Conservation (phyloP, 805 yeast genomes). For the Sugiyamaella qingdaonensis region DNA sequence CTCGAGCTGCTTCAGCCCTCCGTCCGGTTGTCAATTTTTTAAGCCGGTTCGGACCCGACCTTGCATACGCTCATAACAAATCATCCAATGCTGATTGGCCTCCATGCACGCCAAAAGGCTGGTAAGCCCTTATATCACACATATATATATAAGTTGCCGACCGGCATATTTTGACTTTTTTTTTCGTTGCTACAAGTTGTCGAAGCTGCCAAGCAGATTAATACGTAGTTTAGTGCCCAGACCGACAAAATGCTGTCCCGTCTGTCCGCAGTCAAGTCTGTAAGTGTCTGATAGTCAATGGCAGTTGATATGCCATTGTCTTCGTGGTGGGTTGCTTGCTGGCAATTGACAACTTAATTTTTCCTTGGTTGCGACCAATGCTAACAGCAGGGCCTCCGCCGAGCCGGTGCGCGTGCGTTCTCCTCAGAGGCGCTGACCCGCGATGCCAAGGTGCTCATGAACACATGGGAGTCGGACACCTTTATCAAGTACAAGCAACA, state of each 20-base stretch:
- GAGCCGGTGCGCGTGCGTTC: slow-evolving; percentile 19
- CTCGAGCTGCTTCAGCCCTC: no score
- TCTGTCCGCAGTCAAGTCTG: slow-evolving; percentile 11
- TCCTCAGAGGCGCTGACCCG: slow-evolving; percentile 36
- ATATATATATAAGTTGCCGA: slow-evolving; percentile 1
- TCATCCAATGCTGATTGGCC: slow-evolving; percentile 6
- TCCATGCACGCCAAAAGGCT: not conserved
- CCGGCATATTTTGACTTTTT: not conserved
- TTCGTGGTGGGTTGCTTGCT: not conserved
- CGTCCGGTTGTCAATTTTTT: no score
- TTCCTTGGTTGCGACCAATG: not conserved
- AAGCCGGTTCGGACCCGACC: slow-evolving; percentile 2
- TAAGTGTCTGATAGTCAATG: slow-evolving; percentile 2
- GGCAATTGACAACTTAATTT: not conserved
- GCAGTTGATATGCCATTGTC: not conserved
- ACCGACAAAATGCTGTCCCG: slow-evolving; percentile 10
- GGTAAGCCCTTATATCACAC: not conserved
- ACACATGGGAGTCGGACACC: slow-evolving; percentile 56
- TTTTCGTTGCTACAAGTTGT: not conserved
- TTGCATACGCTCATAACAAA: slow-evolving; percentile 4
- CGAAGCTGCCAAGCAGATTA: not conserved
- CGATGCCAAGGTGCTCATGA: slow-evolving; percentile 76
- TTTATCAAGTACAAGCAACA: slow-evolving; percentile 90
- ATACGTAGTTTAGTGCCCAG: not conserved
- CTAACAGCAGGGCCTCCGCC: slow-evolving; percentile 9